These are phyloP conservation scores for Caryopteris hybrid DNA, from an alignment of 305 asterid species.

Conservation along the genomic window DNA sequence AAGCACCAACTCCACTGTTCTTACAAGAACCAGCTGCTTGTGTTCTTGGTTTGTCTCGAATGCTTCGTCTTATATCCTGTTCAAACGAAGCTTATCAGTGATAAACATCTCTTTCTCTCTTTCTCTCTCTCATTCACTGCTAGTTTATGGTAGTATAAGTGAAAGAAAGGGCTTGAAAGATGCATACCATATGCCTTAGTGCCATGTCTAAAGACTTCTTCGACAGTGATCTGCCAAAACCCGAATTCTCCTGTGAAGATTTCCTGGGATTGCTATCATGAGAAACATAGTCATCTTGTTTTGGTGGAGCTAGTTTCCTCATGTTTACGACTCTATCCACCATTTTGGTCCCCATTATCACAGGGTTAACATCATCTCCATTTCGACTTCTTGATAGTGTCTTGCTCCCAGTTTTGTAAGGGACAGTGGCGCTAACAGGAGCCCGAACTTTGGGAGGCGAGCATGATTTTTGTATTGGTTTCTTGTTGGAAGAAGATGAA, in stretches of 20 bases:
- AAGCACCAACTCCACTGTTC: slow-evolving; percentile 2
- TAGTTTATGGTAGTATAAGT: neutral
- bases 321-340: slow-evolving; percentile 49
- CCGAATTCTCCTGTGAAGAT: slow-evolving; percentile 30
- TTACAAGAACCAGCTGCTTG: slow-evolving; percentile 20
- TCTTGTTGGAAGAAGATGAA: slow-evolving; percentile 28
- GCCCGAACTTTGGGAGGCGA: slow-evolving; percentile 44
- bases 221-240: slow-evolving; percentile 81
- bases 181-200: slow-evolving; percentile 78
- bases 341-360: slow-evolving; percentile 48
- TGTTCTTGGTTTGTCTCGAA: slow-evolving; percentile 23
- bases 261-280: slow-evolving; percentile 25
- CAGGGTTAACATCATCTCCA: slow-evolving; percentile 45
- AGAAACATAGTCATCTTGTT: slow-evolving; percentile 23
- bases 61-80: slow-evolving; percentile 61
- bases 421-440: slow-evolving; percentile 1
- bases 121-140: too few species aligned
- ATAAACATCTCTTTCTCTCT: neutral
- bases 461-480: slow-evolving; percentile 50
- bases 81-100: neutral
- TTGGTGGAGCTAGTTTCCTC: slow-evolving; percentile 57
- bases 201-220: slow-evolving; percentile 90
- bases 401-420: slow-evolving; percentile 25
- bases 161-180: neutral
- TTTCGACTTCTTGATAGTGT: slow-evolving; percentile 29